Base-by-base conservation (phyloP, 2,329 filamentous ascomycete genomes). In the Penicillium sp. region DNA sequence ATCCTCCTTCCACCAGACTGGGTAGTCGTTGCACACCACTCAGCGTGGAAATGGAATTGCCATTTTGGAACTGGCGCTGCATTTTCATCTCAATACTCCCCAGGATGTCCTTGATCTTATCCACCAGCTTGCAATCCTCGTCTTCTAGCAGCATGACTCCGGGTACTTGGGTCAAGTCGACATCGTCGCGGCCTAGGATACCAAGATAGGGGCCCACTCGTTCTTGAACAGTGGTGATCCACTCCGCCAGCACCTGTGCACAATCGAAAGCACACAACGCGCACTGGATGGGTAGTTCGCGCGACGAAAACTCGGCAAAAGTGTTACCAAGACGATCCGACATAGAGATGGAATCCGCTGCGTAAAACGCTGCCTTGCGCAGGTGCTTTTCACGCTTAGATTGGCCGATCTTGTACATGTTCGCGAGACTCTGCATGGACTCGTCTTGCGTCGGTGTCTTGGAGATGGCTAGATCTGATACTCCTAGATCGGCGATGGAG, bases 261-360 rank as follows among this genome's bases (percentile, higher is more conserved):
- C 93, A 97, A 70, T 97, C 93, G 68, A 96, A 95, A 5, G 90
- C 87, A 73, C 93, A 97, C 81, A 97, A 87, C 1, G 92, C 91
- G 15, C 90, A 92, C 71, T 96, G 93, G 39, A 96, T 84, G 0
- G 94, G 92, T 13, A 97, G 81, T 70, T 97, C 92, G 44, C 91
- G 84, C 52, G 89, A 92, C 1, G 87, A 88, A 60, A 90, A 87
- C 61, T 96, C 92, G 8, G 90, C 88, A 75, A 93, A 94, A 0
- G 90, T 91, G 29, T 93, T 85, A 1, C 91, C 91, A 13, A 94
- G 82, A 70, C 89, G 92, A 72, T 95, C 90, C 2, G 91, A 89
- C 85, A 94, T 94, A 29, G 87, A 86, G 9, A 99, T 83, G 0
- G 92, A 96, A 72, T 97, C 92, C 1, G 91, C 92, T 1, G 94